phyloP scores from a whole-genome alignment of 139 green algal genomes.

The Axilococcus clingmanii region DNA sequence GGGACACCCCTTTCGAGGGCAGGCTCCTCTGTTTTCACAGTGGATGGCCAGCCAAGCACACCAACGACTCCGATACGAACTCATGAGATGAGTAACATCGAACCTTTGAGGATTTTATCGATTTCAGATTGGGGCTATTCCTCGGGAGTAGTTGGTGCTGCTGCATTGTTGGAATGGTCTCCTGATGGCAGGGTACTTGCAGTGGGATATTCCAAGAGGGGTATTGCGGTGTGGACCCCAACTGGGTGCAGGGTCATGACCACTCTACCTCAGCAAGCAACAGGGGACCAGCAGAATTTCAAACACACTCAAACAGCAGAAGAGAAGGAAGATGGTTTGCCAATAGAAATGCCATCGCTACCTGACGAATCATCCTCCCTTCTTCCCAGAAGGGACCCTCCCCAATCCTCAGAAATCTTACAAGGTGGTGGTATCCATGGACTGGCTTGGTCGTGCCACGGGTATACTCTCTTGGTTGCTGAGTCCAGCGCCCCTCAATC shows the following conservation, averaged over 20 bases:
- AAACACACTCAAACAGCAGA: no score
- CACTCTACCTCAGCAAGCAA: slow-evolving; percentile 55
- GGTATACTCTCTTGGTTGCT: slow-evolving; percentile 50
- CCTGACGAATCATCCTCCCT: no score
- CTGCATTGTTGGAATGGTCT: slow-evolving; percentile 54
- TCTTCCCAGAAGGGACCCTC: no score
- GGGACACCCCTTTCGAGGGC: no score
- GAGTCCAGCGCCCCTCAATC: no score
- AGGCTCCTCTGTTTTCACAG: no score
- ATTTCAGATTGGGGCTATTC: slow-evolving; percentile 59
- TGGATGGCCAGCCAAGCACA: no score
- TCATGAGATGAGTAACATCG: no score
- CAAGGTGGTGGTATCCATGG: slow-evolving; percentile 36
- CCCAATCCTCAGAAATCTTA: slow-evolving; percentile 12
- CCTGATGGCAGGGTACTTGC: slow-evolving; percentile 48
- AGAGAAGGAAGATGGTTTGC: no score
- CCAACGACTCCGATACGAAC: no score
- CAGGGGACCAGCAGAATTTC: no score
- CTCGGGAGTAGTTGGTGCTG: slow-evolving; percentile 24
- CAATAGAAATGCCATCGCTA: no score
- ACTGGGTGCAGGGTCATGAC: slow-evolving; percentile 72
- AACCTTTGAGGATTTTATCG: slow-evolving; percentile 45
- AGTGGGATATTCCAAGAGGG: slow-evolving; percentile 52
- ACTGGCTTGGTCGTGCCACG: slow-evolving; percentile 47
- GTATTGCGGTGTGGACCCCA: slow-evolving; percentile 63